Conservation (phyloP, 306 rosid species). For the Echinosophora koreensis region DNA sequence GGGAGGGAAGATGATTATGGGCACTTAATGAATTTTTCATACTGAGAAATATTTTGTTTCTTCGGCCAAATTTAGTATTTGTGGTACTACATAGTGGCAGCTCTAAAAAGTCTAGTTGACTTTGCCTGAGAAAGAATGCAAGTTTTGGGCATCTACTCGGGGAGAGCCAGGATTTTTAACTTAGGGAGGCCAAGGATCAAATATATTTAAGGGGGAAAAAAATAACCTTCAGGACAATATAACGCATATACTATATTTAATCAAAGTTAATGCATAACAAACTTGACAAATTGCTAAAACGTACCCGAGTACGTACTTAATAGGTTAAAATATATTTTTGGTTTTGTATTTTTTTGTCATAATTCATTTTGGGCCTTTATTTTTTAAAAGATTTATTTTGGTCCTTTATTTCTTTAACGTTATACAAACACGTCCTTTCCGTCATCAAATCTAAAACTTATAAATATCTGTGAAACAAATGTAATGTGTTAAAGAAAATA, state of each 20-base stretch:
- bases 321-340: no score
- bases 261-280: constrained; percentile 3
- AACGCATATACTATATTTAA: no score
- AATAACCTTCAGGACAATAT: not conserved
- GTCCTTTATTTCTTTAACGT: no score
- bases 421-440: no score
- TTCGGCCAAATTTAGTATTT: not conserved
- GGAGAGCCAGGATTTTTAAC: not conserved
- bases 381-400: no score
- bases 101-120: not conserved
- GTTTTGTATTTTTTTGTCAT: no score
- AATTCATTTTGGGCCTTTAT: no score
- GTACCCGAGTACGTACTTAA: no score
- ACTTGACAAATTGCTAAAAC: not conserved
- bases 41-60: not conserved
- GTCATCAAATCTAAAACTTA: not conserved
- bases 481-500: not conserved
- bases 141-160: not conserved
- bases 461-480: not conserved
- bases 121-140: not conserved
- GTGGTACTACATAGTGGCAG: not conserved
- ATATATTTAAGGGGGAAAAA: not conserved
- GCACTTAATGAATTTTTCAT: not conserved
- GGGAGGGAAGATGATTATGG: not conserved
- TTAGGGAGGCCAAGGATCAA: not conserved